A percentile compares a stretch with the other conserved stretches of the same genome.
phyloP scores from a whole-genome alignment of 805 yeast genomes.

The Metschnikowia peoriensis region DNA sequence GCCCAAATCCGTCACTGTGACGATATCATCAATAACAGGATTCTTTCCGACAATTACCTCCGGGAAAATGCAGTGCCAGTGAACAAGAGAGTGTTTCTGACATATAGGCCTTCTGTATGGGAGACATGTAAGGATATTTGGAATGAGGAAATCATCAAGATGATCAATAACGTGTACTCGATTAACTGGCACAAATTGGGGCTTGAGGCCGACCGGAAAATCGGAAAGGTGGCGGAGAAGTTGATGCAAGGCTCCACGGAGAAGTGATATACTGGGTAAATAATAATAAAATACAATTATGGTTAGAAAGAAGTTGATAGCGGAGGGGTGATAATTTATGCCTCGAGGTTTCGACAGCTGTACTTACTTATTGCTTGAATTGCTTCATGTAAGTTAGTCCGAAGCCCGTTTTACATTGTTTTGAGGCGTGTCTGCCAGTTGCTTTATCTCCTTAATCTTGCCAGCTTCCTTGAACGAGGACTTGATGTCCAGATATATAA shows the following conservation, averaged over 20 bases:
- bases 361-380: no score
- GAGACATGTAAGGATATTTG: conserved; percentile 77
- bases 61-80: conserved; percentile 44
- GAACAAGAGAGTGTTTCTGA: conserved; percentile 24
- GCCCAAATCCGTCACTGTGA: conserved; percentile 47
- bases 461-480: conserved; percentile 41
- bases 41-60: conserved; percentile 48
- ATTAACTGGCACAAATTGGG: conserved; percentile 48
- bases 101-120: conserved; percentile 37
- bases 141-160: conserved; percentile 68
- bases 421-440: not conserved
- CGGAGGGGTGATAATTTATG: no score
- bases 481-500: conserved; percentile 50
- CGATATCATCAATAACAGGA: conserved; percentile 50
- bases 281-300: not conserved
- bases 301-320: no score
- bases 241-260: conserved; percentile 13
- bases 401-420: not conserved
- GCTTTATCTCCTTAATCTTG: not conserved
- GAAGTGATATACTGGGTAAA: conserved; percentile 8
- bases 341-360: no score
- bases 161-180: conserved; percentile 62
- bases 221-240: conserved; percentile 30
- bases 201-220: conserved; percentile 32
- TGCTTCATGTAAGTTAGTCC: not conserved